phyloP scores from a whole-genome alignment of 1,284 basidiomycete species.

The Sanghuangporus baumii region DNA sequence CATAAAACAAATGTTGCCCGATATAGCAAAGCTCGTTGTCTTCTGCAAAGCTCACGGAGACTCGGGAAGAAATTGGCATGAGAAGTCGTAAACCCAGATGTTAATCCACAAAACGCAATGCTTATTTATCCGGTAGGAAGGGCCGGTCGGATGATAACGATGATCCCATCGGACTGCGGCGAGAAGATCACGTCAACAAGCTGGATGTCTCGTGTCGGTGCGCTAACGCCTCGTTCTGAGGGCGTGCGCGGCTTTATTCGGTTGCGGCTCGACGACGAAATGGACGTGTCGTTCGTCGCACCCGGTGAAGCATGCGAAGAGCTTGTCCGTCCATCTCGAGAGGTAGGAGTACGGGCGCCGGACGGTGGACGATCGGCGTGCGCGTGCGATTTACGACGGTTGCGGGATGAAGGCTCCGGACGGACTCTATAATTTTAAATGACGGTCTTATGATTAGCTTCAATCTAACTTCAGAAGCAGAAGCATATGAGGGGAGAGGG shows the following conservation, averaged over 20 bases:
- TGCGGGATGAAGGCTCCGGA: constrained; percentile 8
- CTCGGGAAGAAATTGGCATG: background rate
- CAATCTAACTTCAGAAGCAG: constrained; percentile 7
- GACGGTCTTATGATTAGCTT: background rate
- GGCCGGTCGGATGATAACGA: constrained; percentile 57
- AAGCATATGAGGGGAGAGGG: background rate
- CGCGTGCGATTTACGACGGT: constrained; percentile 5
- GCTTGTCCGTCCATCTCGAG: constrained; percentile 1
- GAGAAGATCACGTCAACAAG: constrained; percentile 74
- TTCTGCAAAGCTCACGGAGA: background rate
- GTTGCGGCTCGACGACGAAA: constrained; percentile 11
- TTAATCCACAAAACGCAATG: background rate
- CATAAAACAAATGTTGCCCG: no score
- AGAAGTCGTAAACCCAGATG: no score
- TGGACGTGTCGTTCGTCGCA: constrained; percentile 1
- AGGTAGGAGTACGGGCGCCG: background rate
- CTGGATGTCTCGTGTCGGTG: constrained; percentile 28
- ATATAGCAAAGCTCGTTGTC: background rate
- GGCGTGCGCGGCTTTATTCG: constrained; percentile 7
- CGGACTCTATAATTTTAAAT: constrained; percentile 22
- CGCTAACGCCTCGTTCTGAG: constrained; percentile 5
- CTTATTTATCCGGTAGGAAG: background rate
- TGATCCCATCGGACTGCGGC: constrained; percentile 72
- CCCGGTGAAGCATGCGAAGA: background rate
- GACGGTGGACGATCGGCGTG: background rate